phyloP scores from a whole-genome alignment of 108 stramenopile genomes.

The Ochromonas danica region DNA sequence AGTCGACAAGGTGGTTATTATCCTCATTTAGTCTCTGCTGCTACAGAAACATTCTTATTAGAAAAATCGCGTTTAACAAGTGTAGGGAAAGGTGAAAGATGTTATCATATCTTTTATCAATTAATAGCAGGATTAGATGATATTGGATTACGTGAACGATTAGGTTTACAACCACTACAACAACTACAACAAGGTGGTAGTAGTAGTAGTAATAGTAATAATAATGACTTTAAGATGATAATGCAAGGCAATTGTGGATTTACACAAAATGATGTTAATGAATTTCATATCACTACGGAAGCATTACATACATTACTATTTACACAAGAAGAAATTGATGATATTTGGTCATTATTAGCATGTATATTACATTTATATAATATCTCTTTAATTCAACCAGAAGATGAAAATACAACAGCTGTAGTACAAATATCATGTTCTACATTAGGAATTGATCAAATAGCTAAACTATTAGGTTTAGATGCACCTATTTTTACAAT shows the following conservation, averaged over 20 bases:
- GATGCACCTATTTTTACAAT: constrained; percentile 32
- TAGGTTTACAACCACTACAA: constrained; percentile 61
- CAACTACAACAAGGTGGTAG: neutral
- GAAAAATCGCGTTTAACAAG: constrained; percentile 88
- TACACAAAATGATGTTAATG: neutral
- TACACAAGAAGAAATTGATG: constrained; percentile 29
- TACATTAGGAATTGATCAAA: constrained; percentile 37
- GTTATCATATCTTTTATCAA: constrained; percentile 94
- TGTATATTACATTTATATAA: constrained; percentile 56
- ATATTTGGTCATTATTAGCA: constrained; percentile 51
- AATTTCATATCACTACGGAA: constrained; percentile 68
- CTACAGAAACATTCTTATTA: constrained; percentile 74
- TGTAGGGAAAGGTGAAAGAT: constrained; percentile 71
- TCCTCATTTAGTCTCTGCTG: constrained; percentile 48
- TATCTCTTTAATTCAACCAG: constrained; percentile 25
- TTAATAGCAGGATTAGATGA: constrained; percentile 64
- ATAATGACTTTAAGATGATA: too few species aligned
- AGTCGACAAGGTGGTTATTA: neutral
- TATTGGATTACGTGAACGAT: constrained; percentile 55
- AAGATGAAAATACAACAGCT: neutral
- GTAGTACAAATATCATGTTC: neutral
- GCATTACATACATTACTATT: constrained; percentile 49
- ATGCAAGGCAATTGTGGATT: neutral
- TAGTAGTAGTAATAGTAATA: neutral
- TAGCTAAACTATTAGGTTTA: constrained; percentile 46